These are phyloP conservation scores for Wickerhamiella vanderwaltii DNA, from an alignment of 805 yeast genomes.

Conservation along the genomic window DNA sequence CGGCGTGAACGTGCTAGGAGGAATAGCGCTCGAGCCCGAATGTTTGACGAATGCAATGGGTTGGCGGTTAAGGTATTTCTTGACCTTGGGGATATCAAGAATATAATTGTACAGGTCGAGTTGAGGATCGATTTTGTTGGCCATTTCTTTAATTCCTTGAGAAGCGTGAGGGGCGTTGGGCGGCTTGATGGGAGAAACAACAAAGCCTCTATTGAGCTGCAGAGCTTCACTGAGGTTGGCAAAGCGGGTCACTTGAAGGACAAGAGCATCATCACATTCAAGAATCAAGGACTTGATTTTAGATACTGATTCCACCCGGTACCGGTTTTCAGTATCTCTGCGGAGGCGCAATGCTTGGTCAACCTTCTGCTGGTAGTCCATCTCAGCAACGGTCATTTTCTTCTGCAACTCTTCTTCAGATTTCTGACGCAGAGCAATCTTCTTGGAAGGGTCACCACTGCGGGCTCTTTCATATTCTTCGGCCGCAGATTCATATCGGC, in stretches of 20 bases:
- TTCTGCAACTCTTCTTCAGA: constrained; percentile 78
- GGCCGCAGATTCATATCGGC: constrained; percentile 64
- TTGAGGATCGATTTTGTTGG: constrained; percentile 71
- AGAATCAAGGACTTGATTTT: constrained; percentile 64
- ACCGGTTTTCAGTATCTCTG: constrained; percentile 54
- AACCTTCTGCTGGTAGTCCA: constrained; percentile 72
- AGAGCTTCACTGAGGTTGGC: constrained; percentile 79
- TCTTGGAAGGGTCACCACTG: constrained; percentile 70
- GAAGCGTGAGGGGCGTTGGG: constrained; percentile 31
- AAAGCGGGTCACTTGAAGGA: constrained; percentile 77
- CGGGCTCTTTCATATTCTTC: constrained; percentile 76
- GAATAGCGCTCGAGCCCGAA: constrained; percentile 19
- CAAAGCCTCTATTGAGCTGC: constrained; percentile 72
- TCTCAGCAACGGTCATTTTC: constrained; percentile 74
- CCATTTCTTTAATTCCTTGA: constrained; percentile 64
- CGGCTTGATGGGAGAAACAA: constrained; percentile 59
- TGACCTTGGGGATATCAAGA: constrained; percentile 26
- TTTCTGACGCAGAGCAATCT: constrained; percentile 71
- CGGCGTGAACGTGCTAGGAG: background rate
- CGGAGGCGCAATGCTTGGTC: constrained; percentile 59
- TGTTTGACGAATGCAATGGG: constrained; percentile 26
- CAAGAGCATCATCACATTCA: constrained; percentile 82
- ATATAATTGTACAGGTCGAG: constrained; percentile 65
- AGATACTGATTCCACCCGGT: constrained; percentile 65
- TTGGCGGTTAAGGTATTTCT: constrained; percentile 25